Evolutionary conservation across 805 yeast genomes (phyloP).

Genomic region (Cephaloascus fragrans): DNA sequence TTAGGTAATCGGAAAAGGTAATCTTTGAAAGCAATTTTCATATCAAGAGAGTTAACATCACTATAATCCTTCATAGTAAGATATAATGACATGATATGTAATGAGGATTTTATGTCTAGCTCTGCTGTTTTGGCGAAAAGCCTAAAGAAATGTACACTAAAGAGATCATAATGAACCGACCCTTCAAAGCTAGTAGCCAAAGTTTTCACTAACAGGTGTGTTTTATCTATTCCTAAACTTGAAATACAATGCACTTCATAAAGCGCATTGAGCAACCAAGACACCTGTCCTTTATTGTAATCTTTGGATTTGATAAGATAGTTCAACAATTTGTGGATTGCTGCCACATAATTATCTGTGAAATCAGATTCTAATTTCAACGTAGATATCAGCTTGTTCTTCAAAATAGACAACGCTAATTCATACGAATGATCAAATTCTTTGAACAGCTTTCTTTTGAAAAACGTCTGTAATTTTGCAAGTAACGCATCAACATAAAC

Average conservation of each 20-base stretch:
- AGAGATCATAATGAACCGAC: conserved; percentile 4
- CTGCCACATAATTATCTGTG: too few species aligned
- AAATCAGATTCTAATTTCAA: not conserved
- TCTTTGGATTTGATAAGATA: not conserved
- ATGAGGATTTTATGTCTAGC: conserved; percentile 1
- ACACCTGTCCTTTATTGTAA: not conserved
- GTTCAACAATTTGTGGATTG: not conserved
- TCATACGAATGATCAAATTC: not conserved
- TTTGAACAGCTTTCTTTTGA: conserved; percentile 3
- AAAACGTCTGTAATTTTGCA: conserved; percentile 6
- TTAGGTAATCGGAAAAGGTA: not conserved
- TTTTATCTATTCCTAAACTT: not conserved
- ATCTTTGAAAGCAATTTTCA: not conserved
- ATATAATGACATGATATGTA: not conserved
- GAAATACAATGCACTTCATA: not conserved
- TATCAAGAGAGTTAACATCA: not conserved
- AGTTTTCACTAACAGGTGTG: not conserved
- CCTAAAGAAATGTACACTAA: conserved; percentile 16
- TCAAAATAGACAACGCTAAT: not conserved
- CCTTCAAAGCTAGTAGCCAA: too few species aligned
- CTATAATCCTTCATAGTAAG: not conserved
- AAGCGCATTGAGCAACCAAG: not conserved
- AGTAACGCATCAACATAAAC: conserved; percentile 11
- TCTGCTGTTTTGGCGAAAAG: conserved; percentile 12
- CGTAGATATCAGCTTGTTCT: not conserved